A percentile compares a stretch with the other conserved stretches of the same genome.
These are phyloP conservation scores for Rhododendron vialii DNA, from an alignment of 148 eudicot species.

Conservation along the genomic window DNA sequence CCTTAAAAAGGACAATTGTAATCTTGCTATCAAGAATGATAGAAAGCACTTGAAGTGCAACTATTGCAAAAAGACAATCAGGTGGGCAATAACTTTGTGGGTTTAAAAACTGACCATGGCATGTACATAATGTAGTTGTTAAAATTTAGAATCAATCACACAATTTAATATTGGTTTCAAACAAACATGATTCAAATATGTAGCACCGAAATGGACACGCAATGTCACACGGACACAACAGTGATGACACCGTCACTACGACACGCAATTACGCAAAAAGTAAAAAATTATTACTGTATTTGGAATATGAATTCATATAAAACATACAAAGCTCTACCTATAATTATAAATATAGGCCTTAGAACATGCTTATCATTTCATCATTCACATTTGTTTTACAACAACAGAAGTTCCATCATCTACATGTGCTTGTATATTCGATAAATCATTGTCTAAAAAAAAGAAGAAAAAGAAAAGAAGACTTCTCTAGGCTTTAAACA, in stretches of 20 bases:
- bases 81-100: background rate
- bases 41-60: background rate
- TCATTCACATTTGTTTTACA: background rate
- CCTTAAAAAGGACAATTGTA: background rate
- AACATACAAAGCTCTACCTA: background rate
- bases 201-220: background rate
- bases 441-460: background rate
- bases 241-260: background rate
- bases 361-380: background rate
- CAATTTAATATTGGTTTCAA: background rate
- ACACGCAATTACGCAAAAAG: background rate
- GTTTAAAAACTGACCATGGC: background rate
- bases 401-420: background rate
- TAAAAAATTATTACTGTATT: background rate
- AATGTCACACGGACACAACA: background rate
- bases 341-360: background rate
- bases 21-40: background rate
- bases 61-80: background rate
- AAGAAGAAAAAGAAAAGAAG: background rate
- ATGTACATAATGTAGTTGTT: background rate
- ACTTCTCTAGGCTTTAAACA: background rate
- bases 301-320: background rate
- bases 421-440: background rate
- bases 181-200: background rate
- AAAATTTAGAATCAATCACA: background rate